Percentiles rank a stretch among this genome's conserved stretches.
phyloP scores from a whole-genome alignment of 1,284 basidiomycete species.

The Ustilago trichophora region DNA sequence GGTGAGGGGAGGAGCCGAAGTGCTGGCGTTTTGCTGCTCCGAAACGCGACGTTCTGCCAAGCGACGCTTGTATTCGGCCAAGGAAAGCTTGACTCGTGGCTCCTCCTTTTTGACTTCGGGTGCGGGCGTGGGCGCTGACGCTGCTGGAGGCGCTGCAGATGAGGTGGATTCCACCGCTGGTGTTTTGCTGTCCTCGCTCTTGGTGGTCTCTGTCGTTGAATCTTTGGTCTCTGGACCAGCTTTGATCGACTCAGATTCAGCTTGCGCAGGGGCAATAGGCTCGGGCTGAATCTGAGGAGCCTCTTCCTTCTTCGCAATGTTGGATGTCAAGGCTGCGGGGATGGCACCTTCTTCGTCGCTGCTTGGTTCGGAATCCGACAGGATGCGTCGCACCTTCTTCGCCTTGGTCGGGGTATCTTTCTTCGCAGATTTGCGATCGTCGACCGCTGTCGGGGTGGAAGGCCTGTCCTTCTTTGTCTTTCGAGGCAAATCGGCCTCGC shows the following conservation, averaged over 20 bases:
- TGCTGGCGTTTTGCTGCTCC: constrained; percentile 20
- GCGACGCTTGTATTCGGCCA: constrained; percentile 65
- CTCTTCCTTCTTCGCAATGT: constrained; percentile 3
- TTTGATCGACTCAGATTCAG: not conserved
- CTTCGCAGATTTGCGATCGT: constrained; percentile 13
- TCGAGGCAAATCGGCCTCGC: too few relatives aligned
- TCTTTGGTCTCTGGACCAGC: too few relatives aligned
- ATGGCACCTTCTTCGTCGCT: constrained; percentile 14
- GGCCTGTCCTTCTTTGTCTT: constrained; percentile 22
- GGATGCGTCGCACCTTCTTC: constrained; percentile 35
- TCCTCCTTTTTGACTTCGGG: constrained; percentile 45
- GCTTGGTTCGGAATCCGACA: constrained; percentile 33
- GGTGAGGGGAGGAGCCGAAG: constrained; percentile 9
- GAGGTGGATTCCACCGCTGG: not conserved
- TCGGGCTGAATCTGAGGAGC: too few relatives aligned
- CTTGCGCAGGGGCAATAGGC: not conserved
- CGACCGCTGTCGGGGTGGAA: constrained; percentile 3
- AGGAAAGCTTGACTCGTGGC: constrained; percentile 57
- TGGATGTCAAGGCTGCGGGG: constrained; percentile 1
- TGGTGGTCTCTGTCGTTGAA: not conserved
- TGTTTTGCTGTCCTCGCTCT: not conserved
- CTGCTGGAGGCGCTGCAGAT: not conserved
- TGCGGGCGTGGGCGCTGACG: constrained; percentile 7
- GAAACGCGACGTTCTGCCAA: constrained; percentile 58
- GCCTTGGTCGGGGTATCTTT: constrained; percentile 26